Conservation (phyloP, 176 grass and related monocot genomes). For the Cymbopogon citratus region DNA sequence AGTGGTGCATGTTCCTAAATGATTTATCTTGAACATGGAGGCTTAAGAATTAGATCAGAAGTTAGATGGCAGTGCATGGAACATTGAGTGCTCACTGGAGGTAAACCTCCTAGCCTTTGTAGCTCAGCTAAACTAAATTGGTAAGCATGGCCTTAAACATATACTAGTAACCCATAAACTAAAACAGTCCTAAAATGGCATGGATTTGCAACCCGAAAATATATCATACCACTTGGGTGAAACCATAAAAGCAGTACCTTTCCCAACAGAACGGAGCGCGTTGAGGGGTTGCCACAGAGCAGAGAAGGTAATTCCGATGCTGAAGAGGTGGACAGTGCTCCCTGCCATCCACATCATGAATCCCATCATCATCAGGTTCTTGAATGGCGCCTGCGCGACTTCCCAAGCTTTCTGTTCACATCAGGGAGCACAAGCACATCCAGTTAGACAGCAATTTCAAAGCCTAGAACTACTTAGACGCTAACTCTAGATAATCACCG, state of each 20-base stretch:
- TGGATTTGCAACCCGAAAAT: too few relatives aligned
- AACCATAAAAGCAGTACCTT: slow-evolving; percentile 43
- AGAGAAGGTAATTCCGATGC: slow-evolving; percentile 98
- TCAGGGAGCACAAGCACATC: slow-evolving; percentile 13
- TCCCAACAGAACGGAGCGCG: slow-evolving; percentile 69
- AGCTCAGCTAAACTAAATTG: neutral
- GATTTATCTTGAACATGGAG: neutral
- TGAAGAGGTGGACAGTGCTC: slow-evolving; percentile 92
- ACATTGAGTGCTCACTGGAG: neutral
- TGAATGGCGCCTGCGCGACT: slow-evolving; percentile 88
- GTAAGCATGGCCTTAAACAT: neutral
- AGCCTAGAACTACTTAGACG: neutral
- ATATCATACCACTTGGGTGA: too few relatives aligned
- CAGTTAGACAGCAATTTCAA: neutral
- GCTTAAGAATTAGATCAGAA: neutral
- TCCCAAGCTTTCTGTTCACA: slow-evolving; percentile 92
- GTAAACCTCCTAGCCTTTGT: neutral
- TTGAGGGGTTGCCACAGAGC: slow-evolving; percentile 85
- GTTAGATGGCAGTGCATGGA: neutral
- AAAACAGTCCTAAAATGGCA: neutral
- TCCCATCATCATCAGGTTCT: slow-evolving; percentile 99
- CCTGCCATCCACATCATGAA: slow-evolving; percentile 99
- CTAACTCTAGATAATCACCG: neutral
- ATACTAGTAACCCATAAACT: neutral
- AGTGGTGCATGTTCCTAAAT: neutral